A percentile compares a stretch with the other conserved stretches of the same genome.
Conservation (phyloP, 768 basidiomycete genomes). For the Kockovaella imperatae region DNA sequence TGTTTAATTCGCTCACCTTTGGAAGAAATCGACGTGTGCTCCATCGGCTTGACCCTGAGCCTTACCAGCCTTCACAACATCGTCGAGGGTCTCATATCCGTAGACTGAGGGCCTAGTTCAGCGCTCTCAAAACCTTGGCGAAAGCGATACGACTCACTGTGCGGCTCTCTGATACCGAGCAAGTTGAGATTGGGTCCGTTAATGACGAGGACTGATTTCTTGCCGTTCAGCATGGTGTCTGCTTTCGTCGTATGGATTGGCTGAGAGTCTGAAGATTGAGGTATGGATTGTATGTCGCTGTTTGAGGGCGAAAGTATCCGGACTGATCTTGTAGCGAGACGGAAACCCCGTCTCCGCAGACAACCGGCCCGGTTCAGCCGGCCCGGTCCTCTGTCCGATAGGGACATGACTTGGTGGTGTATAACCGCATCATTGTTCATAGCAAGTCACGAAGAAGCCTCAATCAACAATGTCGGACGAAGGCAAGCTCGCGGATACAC, state of each 20-base stretch:
- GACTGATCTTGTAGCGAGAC: no score
- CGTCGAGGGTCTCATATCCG: conserved; percentile 14
- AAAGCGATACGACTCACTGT: conserved; percentile 17
- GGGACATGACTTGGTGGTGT: no score
- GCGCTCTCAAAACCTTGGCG: conserved; percentile 19
- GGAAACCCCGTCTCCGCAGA: no score
- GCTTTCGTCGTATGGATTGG: neutral
- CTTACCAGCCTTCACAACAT: conserved; percentile 11
- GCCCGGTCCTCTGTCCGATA: no score
- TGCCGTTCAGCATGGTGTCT: conserved; percentile 14
- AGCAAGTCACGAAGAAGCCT: no score
- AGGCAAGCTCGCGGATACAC: conserved; percentile 42
- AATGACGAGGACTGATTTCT: conserved; percentile 24
- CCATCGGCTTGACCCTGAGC: neutral
- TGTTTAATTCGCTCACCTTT: conserved; percentile 3
- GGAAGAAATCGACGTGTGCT: conserved; percentile 19
- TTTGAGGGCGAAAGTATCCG: no score
- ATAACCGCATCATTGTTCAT: no score
- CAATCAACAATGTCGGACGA: no score
- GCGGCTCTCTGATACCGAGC: conserved; percentile 26
- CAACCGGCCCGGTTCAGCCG: no score
- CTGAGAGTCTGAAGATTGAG: no score
- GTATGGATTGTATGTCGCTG: no score
- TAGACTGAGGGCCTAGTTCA: conserved; percentile 20
- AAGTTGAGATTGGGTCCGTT: conserved; percentile 35